A percentile compares a stretch with the other conserved stretches of the same genome.
These are phyloP conservation scores for Stachybotrys echinatus DNA, from an alignment of 2,329 filamentous ascomycete species.

Conservation along the genomic window DNA sequence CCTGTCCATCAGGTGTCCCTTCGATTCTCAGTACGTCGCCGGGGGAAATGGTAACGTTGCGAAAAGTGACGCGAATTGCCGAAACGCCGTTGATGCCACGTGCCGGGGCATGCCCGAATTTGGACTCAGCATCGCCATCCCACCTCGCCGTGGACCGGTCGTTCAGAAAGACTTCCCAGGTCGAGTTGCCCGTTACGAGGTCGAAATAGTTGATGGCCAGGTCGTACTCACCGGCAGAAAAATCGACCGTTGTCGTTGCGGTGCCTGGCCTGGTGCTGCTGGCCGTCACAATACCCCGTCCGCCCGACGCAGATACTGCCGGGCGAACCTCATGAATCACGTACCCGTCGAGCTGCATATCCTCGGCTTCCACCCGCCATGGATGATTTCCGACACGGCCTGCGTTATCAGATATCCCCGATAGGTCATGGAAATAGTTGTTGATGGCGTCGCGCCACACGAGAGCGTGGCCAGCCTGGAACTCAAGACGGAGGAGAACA, in stretches of 20 bases:
- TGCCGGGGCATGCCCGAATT: constrained; percentile 52
- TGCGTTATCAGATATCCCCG: constrained; percentile 51
- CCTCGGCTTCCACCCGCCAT: constrained; percentile 64
- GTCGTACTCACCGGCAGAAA: constrained; percentile 51
- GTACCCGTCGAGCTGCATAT: constrained; percentile 58
- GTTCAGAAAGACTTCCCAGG: constrained; percentile 50
- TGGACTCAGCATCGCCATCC: constrained; percentile 53
- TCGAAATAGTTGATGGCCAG: constrained; percentile 65
- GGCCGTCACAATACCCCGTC: constrained; percentile 48
- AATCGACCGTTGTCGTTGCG: constrained; percentile 39
- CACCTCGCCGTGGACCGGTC: constrained; percentile 48
- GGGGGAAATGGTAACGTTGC: constrained; percentile 38
- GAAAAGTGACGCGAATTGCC: constrained; percentile 57
- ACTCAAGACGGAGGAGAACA: constrained; percentile 52
- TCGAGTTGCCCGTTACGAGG: constrained; percentile 49
- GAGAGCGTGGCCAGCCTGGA: constrained; percentile 64
- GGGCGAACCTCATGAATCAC: constrained; percentile 46
- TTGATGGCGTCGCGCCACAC: constrained; percentile 68
- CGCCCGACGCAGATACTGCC: constrained; percentile 53
- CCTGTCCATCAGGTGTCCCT: constrained; percentile 52
- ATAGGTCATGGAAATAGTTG: constrained; percentile 58
- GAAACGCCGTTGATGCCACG: constrained; percentile 60
- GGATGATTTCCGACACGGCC: constrained; percentile 55
- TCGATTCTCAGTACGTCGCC: constrained; percentile 51
- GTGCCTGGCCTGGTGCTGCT: constrained; percentile 40